These are phyloP conservation scores for Pythium aristosporum DNA, from an alignment of 352 stramenopile genomes.

Conservation along the genomic window DNA sequence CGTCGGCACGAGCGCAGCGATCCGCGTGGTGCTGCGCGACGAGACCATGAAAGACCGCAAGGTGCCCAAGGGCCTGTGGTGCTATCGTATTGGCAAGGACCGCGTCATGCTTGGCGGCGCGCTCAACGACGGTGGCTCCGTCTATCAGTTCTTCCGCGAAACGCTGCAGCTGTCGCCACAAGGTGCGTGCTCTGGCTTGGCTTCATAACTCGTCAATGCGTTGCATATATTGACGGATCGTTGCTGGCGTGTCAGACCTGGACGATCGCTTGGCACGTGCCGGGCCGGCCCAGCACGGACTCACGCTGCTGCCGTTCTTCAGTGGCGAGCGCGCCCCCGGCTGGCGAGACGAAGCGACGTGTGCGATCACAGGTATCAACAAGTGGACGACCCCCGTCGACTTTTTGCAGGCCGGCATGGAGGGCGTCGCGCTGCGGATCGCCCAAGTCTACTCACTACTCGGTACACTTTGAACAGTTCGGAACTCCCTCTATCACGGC, in stretches of 20 bases:
- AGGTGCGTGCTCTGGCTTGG: slow-evolving; percentile 27
- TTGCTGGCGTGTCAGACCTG: slow-evolving; percentile 25
- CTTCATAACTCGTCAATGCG: slow-evolving; percentile 22
- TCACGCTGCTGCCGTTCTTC: slow-evolving; percentile 92
- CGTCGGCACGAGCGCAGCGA: slow-evolving; percentile 92
- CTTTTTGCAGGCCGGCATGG: slow-evolving; percentile 88
- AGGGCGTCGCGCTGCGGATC: slow-evolving; percentile 91
- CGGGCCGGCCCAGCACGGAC: slow-evolving; percentile 52
- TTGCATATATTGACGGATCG: background rate
- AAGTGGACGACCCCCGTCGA: slow-evolving; percentile 88
- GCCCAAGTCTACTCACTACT: slow-evolving; percentile 83
- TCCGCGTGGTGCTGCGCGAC: slow-evolving; percentile 83
- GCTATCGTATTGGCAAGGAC: slow-evolving; percentile 89
- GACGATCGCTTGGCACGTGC: slow-evolving; percentile 36
- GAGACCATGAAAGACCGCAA: slow-evolving; percentile 48
- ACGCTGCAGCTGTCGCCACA: slow-evolving; percentile 59
- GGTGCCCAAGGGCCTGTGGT: slow-evolving; percentile 92
- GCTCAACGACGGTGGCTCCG: slow-evolving; percentile 96
- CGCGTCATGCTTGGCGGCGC: slow-evolving; percentile 92
- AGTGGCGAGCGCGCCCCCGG: slow-evolving; percentile 92
- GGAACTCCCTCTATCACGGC: background rate
- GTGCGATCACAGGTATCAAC: slow-evolving; percentile 90
- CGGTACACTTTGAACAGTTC: slow-evolving; percentile 27
- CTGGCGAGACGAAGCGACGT: slow-evolving; percentile 88
- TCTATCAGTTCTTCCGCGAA: slow-evolving; percentile 90